Evolutionary conservation across 2,329 filamentous ascomycete genomes (phyloP), one percentile per base, ranked within the genome.

Genomic region (Venturia nashicola): DNA sequence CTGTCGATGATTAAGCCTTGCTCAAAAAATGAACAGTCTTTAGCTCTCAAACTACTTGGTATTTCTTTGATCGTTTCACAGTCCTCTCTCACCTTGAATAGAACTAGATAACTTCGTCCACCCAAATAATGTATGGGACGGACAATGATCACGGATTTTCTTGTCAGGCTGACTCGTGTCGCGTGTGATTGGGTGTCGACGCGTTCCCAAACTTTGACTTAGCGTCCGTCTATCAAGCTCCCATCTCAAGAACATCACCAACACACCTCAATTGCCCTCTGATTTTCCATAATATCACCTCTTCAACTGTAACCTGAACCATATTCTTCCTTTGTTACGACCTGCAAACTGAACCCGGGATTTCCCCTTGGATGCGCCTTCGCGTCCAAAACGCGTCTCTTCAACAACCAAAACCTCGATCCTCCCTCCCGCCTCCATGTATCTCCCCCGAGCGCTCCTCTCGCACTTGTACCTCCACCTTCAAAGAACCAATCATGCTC

Each of bases 401-500:
- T 27, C 32, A 27, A 51, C 40, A 34, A 34, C 36, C 27, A 42
- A 23, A n/a, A 51, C 40, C 32, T 57, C 51, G 32, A n/a, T 57
- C 9, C 32, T 36, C 51, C 32, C 18, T 36, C 20, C 27, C 43
- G 20, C 18, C 57, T 46, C 63, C 44, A 99, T 99, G 94, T 96
- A 97, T 86, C 88, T 99, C 67, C 94, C 93, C 72, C 90, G 94
- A 68, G 83, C 85, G 68, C 83, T 96, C 68, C 89, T 97, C 73
- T 90, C 91, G 61, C 92, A 93, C 70, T 86, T 97, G 70, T 99
- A 99, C 80, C 83, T 84, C 66, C 89, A 96, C 76, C 88, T 99
- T 64, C 86, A 95, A 75, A 85, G 84, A 75, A 89, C 89, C 55
- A 88, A 92, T 68, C 90, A 97, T 73, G 88, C 92, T n/a, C 85